Base-by-base conservation (phyloP, 2,329 filamentous ascomycete genomes). In the Monosporascus sp. region DNA sequence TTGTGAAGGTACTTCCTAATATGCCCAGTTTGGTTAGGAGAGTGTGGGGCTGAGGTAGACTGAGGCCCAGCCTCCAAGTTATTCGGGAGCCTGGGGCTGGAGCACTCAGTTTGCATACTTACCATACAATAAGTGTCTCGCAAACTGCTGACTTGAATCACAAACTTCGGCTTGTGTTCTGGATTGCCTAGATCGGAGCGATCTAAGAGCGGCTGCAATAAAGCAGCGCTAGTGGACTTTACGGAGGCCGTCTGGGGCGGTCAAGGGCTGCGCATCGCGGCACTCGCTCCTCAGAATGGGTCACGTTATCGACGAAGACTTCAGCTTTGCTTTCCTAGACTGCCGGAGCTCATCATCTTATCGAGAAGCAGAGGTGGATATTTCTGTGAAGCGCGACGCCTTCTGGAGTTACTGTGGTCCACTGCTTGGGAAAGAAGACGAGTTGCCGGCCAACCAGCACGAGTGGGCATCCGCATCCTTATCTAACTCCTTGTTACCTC, bases 381-480 rank as follows among this genome's bases (percentile, higher is more conserved):
- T 64, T 20, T 55, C 47, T 49, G 61, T 72, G 6, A 65, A 60
- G 15, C 62, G 58, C 22, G 60, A 64, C 15, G 65, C 70, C 8
- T 75, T 71, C 51, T 76, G 73, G 73, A 75, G 71, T 52, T 75
- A 75, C 61, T 73, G 70, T 54, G 73, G 73, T 1, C 72, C 73
- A 17, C 62, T 75, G 6, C 60, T 76, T 51, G 43, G 50, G 41
- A 47, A 53, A 7, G 53, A 58, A 20, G 50, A 60, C 15, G 58
- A 64, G 17, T 55, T 73, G 9, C 71, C 72, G 0, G 49, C 66
- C 9, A 68, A 65, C 54, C 67, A 75, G 48, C 58, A 73, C 54
- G 68, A 73, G 39, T 77, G 75, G 68, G 56, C 66, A 20, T 47
- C 54, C 6, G 54, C 65, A 6, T 68, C 70, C 0, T 60, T 76